phyloP scores from a whole-genome alignment of 169 alveolate genomes.

The Blepharisma undulans region DNA sequence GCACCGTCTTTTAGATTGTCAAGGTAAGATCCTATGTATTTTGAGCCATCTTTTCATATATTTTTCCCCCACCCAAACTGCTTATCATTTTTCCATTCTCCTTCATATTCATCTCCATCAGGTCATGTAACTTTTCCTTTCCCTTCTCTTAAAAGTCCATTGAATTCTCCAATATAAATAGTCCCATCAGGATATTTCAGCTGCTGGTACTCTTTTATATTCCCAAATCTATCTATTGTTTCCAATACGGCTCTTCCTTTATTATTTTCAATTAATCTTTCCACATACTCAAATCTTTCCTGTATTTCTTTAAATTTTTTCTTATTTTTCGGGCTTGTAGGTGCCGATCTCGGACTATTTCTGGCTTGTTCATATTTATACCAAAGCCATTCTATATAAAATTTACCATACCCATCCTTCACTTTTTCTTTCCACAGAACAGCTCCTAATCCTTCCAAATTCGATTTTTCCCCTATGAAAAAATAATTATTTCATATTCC shows the following conservation, averaged over 20 bases:
- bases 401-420: constrained; percentile 3
- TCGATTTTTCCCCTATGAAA: background rate
- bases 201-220: background rate
- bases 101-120: constrained; percentile 35
- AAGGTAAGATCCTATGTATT: constrained; percentile 60
- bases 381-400: background rate
- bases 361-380: background rate
- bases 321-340: background rate
- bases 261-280: background rate
- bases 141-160: constrained; percentile 45
- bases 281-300: background rate
- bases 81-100: constrained; percentile 22
- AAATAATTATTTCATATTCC: background rate
- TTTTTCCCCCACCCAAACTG: constrained; percentile 31
- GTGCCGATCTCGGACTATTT: background rate
- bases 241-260: background rate
- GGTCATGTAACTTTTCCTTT: background rate
- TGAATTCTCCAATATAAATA: constrained; percentile 63
- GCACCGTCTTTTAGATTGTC: constrained; percentile 47
- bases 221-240: constrained; percentile 27
- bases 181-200: constrained; percentile 60
- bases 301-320: background rate
- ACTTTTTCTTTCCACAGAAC: constrained; percentile 53
- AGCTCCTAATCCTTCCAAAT: background rate
- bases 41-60: constrained; percentile 56